A percentile compares a stretch with the other conserved stretches of the same genome.
Conservation (phyloP, 139 green algal genomes). For the Bryopsis sp. region DNA sequence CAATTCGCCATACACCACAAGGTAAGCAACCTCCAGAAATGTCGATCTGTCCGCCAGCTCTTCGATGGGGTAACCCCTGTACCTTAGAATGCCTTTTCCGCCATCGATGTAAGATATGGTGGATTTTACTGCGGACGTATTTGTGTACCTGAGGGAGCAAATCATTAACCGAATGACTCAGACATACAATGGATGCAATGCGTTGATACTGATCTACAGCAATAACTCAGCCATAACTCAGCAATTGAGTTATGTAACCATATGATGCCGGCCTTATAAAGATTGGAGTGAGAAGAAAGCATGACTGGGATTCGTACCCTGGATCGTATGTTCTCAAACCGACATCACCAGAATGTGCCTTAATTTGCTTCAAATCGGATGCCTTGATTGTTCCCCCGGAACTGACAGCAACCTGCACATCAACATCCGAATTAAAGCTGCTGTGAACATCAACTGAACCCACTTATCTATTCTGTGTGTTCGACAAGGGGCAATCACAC, state of each 20-base stretch:
- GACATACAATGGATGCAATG: background rate
- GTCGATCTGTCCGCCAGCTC: constrained; percentile 77
- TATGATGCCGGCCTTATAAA: background rate
- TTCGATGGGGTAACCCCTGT: constrained; percentile 94
- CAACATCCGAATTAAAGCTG: background rate
- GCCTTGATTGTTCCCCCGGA: constrained; percentile 79
- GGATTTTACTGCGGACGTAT: constrained; percentile 82
- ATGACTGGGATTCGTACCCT: constrained; percentile 34
- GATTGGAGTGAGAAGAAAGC: background rate
- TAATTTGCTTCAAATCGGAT: constrained; percentile 84
- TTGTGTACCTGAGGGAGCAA: constrained; percentile 72
- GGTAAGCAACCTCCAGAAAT: constrained; percentile 63
- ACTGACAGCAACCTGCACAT: constrained; percentile 58
- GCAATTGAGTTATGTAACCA: background rate
- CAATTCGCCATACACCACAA: constrained; percentile 23
- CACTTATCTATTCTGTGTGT: background rate
- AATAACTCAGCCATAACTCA: background rate
- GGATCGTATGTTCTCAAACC: constrained; percentile 77
- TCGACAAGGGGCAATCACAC: constrained; percentile 13
- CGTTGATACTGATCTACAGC: background rate
- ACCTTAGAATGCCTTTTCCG: constrained; percentile 88
- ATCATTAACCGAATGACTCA: background rate
- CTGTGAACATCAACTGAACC: background rate
- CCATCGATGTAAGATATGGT: constrained; percentile 95
- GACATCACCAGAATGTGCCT: constrained; percentile 74